Percentiles rank a stretch among this genome's conserved stretches.
These are phyloP conservation scores for Vitis hybrid DNA, from an alignment of 177 flowering plant genomes.

Conservation along the genomic window DNA sequence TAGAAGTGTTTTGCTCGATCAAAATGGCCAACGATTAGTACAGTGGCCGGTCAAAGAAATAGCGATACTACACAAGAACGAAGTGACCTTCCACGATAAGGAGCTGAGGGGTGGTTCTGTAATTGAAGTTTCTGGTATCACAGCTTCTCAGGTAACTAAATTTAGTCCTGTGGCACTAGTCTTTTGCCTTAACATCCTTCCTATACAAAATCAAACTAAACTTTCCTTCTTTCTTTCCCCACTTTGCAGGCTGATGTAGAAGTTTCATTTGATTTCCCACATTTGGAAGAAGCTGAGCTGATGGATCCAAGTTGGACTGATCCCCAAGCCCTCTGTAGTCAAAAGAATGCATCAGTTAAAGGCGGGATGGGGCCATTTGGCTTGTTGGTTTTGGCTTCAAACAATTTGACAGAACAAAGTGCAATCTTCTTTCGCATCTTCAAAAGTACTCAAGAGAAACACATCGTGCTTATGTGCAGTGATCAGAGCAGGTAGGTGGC, in stretches of 20 bases:
- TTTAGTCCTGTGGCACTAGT: too few species aligned
- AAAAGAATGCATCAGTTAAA: conserved; percentile 28
- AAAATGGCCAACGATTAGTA: conserved; percentile 33
- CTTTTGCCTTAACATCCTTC: background rate
- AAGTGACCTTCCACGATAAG: conserved; percentile 2
- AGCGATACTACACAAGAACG: conserved; percentile 19
- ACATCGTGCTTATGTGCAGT: conserved; percentile 37
- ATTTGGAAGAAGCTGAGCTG: conserved; percentile 30
- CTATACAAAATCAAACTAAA: too few species aligned
- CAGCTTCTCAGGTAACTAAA: conserved; percentile 37
- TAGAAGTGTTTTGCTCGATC: conserved; percentile 31
- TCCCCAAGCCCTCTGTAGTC: conserved; percentile 42
- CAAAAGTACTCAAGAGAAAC: conserved; percentile 1
- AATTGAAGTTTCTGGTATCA: conserved; percentile 31
- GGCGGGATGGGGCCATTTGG: conserved; percentile 58
- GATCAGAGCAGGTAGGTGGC: conserved; percentile 38
- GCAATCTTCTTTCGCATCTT: conserved; percentile 21
- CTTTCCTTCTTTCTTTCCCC: too few species aligned
- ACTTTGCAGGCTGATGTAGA: conserved; percentile 43
- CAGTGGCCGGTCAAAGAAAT: conserved; percentile 47
- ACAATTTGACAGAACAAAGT: conserved; percentile 19
- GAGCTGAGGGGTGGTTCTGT: conserved; percentile 24
- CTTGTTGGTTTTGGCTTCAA: conserved; percentile 18
- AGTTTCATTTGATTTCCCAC: conserved; percentile 31
- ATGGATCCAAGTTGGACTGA: conserved; percentile 30